Conservation (phyloP, 2,329 filamentous ascomycete species). For the Cladosporium sp. region DNA sequence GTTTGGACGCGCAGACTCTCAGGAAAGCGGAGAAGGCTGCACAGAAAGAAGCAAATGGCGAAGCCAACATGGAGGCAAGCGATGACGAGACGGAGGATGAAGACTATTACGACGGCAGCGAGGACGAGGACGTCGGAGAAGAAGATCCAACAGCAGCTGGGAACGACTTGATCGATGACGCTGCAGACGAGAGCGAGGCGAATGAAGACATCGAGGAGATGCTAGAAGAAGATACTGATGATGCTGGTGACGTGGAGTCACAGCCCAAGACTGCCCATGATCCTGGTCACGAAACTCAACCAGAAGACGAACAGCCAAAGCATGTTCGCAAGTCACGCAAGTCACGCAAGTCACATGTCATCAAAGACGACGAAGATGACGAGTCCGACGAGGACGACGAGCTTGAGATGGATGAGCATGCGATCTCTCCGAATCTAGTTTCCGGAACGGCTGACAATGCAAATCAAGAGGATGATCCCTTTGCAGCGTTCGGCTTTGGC, state of each 20-base stretch:
- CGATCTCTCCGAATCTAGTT: background rate
- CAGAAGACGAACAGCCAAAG: slow-evolving; percentile 12
- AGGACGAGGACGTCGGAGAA: slow-evolving; percentile 34
- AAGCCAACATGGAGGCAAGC: slow-evolving; percentile 43
- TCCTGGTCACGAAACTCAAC: background rate
- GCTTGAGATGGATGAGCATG: background rate
- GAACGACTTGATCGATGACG: slow-evolving; percentile 28
- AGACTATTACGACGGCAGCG: slow-evolving; percentile 37
- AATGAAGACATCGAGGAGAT: slow-evolving; percentile 36
- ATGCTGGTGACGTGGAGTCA: slow-evolving; percentile 30
- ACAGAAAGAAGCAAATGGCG: slow-evolving; percentile 58
- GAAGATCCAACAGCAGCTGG: slow-evolving; percentile 33
- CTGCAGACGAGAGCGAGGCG: slow-evolving; percentile 22
- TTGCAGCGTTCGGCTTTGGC: slow-evolving; percentile 31
- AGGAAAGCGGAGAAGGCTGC: slow-evolving; percentile 71
- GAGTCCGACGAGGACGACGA: slow-evolving; percentile 20
- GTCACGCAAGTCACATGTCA: slow-evolving; percentile 28
- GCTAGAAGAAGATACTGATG: slow-evolving; percentile 17
- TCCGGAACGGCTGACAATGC: slow-evolving; percentile 4
- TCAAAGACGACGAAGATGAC: slow-evolving; percentile 35
- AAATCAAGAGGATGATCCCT: slow-evolving; percentile 25
- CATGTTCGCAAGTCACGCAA: slow-evolving; percentile 23
- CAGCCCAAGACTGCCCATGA: slow-evolving; percentile 15
- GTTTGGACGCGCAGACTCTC: slow-evolving; percentile 74
- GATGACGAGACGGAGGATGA: slow-evolving; percentile 56